Percentiles rank a stretch among this genome's conserved stretches.
Evolutionary conservation across 1,284 basidiomycete species (phyloP).

Genomic region (Leccinum variabile): DNA sequence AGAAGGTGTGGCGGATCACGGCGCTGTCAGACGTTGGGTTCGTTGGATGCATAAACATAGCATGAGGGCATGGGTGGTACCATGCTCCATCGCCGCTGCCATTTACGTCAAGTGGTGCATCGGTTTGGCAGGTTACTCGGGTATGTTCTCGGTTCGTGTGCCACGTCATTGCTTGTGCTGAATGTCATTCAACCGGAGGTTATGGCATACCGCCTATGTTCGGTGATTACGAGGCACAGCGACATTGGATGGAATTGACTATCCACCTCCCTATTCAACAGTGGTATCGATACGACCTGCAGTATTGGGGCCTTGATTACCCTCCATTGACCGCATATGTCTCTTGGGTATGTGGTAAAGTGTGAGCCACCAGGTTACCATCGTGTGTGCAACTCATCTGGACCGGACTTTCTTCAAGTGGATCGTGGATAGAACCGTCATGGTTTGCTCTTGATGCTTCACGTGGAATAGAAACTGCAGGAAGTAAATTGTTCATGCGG

Average conservation of each 20-base stretch:
- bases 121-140: slow-evolving; percentile 80
- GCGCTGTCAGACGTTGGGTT: slow-evolving; percentile 62
- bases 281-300: slow-evolving; percentile 88
- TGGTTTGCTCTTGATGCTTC: slow-evolving; percentile 79
- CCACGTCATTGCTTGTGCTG: neutral
- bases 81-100: slow-evolving; percentile 50
- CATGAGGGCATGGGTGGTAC: slow-evolving; percentile 59
- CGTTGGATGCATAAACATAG: slow-evolving; percentile 74
- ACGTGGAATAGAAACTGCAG: slow-evolving; percentile 72
- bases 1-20: slow-evolving; percentile 36
- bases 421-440: slow-evolving; percentile 61
- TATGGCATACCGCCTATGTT: slow-evolving; percentile 74
- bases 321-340: slow-evolving; percentile 89
- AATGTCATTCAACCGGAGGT: slow-evolving; percentile 44
- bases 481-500: slow-evolving; percentile 80
- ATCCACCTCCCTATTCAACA: slow-evolving; percentile 67
- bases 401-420: slow-evolving; percentile 43
- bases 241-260: slow-evolving; percentile 93
- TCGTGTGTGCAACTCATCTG: slow-evolving; percentile 1
- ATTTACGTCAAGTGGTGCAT: slow-evolving; percentile 66
- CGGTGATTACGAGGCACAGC: slow-evolving; percentile 91
- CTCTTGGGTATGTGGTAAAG: slow-evolving; percentile 75
- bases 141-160: slow-evolving; percentile 43
- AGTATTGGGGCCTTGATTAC: slow-evolving; percentile 93
- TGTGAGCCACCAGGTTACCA: slow-evolving; percentile 42